These are phyloP conservation scores for Tuber aestivum DNA, from an alignment of 495 filamentous ascomycete species.

Conservation along the genomic window DNA sequence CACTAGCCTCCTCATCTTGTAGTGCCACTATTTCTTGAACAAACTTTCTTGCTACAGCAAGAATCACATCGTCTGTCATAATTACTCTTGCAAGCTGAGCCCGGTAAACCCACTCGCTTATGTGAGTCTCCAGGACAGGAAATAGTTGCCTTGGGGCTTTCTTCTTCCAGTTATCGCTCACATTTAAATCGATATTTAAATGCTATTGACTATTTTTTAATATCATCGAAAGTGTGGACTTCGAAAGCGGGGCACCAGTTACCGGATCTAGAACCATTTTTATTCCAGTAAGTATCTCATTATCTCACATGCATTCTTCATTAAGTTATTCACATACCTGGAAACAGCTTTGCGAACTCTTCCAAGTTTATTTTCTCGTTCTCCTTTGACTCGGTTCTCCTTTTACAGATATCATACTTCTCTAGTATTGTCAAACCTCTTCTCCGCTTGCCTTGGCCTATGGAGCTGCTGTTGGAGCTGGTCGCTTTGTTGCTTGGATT, in stretches of 20 bases:
- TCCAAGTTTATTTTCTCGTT: neutral
- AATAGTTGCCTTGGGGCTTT: neutral
- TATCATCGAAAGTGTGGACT: neutral
- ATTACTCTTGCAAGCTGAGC: neutral
- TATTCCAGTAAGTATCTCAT: neutral
- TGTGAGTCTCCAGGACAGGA: neutral
- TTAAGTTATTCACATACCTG: neutral
- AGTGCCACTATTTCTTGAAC: neutral
- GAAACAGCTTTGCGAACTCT: neutral
- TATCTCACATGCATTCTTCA: neutral
- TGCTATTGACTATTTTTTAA: neutral
- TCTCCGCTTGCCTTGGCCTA: neutral
- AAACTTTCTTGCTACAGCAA: neutral
- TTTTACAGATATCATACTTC: neutral
- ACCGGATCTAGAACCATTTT: neutral
- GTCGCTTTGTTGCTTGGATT: neutral
- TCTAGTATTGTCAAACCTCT: neutral
- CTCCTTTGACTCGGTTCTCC: neutral
- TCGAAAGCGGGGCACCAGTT: neutral
- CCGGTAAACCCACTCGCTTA: neutral
- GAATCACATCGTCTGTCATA: neutral
- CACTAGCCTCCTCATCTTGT: neutral
- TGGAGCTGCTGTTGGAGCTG: neutral
- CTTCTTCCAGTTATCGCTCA: neutral
- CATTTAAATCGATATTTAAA: neutral